These are phyloP conservation scores for Gossypium lobatum DNA, from an alignment of 441 rosid genomes.

Conservation along the genomic window DNA sequence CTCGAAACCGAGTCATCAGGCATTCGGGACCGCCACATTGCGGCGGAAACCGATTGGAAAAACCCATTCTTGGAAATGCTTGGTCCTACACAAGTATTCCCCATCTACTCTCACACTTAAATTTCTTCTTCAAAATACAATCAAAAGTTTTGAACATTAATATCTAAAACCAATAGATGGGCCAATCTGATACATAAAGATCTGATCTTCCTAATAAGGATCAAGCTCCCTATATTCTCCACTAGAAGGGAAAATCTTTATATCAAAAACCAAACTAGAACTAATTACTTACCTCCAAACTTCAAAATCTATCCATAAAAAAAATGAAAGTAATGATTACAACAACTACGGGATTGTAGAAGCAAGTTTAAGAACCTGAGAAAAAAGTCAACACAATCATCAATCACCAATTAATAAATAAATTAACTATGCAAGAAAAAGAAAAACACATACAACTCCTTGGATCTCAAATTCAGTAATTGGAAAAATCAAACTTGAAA, in stretches of 20 bases:
- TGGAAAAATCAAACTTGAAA: constrained; percentile 6
- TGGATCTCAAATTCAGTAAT: constrained; percentile 10
- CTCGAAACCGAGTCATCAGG: constrained; percentile 44
- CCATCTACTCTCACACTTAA: constrained; percentile 34
- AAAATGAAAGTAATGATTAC: neutral
- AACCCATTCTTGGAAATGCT: constrained; percentile 50
- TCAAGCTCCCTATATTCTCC: neutral
- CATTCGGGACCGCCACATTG: constrained; percentile 50
- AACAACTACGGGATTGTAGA: neutral
- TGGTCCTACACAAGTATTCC: constrained; percentile 70
- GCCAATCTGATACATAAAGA: constrained; percentile 21
- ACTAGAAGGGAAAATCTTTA: neutral
- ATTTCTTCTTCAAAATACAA: constrained; percentile 12
- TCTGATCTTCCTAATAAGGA: constrained; percentile 18
- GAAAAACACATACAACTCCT: neutral
- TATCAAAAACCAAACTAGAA: neutral
- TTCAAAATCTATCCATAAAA: neutral
- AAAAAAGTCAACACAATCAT: constrained; percentile 6
- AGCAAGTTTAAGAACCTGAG: neutral
- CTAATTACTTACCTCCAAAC: neutral
- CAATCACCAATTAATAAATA: neutral
- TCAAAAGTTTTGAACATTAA: constrained; percentile 26
- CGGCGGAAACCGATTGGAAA: constrained; percentile 62
- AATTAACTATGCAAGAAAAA: neutral
- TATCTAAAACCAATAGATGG: constrained; percentile 24